Evolutionary conservation across 2,329 filamentous ascomycete genomes (phyloP).

Genomic region (Colletotrichum incanum): DNA sequence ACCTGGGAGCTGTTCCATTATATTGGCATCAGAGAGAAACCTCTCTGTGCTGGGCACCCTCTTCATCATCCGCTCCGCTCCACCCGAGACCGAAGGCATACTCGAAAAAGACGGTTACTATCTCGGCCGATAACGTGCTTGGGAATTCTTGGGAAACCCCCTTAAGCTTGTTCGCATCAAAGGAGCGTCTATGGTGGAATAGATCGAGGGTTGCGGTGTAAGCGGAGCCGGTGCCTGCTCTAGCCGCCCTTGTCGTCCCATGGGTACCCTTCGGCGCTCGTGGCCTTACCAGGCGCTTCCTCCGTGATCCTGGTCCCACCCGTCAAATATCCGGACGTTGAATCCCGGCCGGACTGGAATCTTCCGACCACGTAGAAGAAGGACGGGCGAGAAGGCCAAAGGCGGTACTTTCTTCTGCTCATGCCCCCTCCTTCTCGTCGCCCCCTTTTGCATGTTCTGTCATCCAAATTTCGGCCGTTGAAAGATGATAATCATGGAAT

Average conservation of each 20-base stretch:
- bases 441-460: conserved; percentile 22
- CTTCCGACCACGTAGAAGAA: background rate
- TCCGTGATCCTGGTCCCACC: conserved; percentile 31
- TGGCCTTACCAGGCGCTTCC: conserved; percentile 31
- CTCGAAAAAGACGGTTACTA: background rate
- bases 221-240: conserved; percentile 26
- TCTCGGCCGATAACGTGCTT: conserved; percentile 18
- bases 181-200: conserved; percentile 32
- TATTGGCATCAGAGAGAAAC: background rate
- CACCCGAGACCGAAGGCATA: background rate
- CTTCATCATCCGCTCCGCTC: conserved; percentile 24
- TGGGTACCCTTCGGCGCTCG: conserved; percentile 17
- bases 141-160: conserved; percentile 7
- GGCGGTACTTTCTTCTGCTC: conserved; percentile 6
- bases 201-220: conserved; percentile 37
- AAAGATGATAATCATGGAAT: conserved; percentile 12
- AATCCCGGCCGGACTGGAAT: conserved; percentile 9
- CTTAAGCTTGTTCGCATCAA: conserved; percentile 18
- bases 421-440: background rate
- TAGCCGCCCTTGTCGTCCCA: conserved; percentile 19
- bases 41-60: background rate
- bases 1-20: background rate
- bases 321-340: conserved; percentile 29
- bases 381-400: background rate
- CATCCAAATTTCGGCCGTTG: background rate